Percentiles rank a stretch among this genome's conserved stretches.
Evolutionary conservation across 2,329 filamentous ascomycete species (phyloP).

Genomic region (Colletotrichum sp.): DNA sequence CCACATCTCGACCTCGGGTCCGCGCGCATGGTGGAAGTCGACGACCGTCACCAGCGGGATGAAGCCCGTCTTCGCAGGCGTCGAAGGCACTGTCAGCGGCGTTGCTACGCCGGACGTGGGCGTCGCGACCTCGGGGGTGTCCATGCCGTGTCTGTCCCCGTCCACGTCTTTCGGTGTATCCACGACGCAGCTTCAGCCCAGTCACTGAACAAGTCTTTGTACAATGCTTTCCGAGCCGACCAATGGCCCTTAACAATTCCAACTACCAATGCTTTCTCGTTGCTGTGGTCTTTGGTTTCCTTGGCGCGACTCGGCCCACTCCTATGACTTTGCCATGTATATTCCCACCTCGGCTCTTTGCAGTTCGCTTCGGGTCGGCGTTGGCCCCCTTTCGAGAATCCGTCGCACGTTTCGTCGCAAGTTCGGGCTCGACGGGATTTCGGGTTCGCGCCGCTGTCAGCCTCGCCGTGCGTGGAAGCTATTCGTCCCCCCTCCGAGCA

Average conservation of each 20-base stretch:
- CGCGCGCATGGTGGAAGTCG: conserved; percentile 84
- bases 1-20: conserved; percentile 94
- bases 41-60: conserved; percentile 78
- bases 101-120: conserved; percentile 13
- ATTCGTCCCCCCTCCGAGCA: not conserved
- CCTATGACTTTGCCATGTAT: conserved; percentile 16
- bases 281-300: not conserved
- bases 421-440: not conserved
- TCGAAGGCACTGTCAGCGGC: conserved; percentile 16
- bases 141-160: conserved; percentile 6
- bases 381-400: not conserved
- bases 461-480: not conserved
- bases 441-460: not conserved
- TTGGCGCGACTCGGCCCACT: conserved; percentile 16
- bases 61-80: conserved; percentile 47
- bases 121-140: conserved; percentile 14
- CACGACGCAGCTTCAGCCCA: not conserved
- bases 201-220: not conserved
- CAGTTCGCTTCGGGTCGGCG: not conserved
- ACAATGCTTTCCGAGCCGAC: not conserved
- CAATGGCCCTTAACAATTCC: not conserved
- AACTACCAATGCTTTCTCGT: not conserved
- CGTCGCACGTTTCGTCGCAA: conserved; percentile 7
- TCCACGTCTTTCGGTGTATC: not conserved
- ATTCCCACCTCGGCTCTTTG: not conserved